Conservation (phyloP, 2,329 filamentous ascomycete species). For the Ascochyta rabiei region DNA sequence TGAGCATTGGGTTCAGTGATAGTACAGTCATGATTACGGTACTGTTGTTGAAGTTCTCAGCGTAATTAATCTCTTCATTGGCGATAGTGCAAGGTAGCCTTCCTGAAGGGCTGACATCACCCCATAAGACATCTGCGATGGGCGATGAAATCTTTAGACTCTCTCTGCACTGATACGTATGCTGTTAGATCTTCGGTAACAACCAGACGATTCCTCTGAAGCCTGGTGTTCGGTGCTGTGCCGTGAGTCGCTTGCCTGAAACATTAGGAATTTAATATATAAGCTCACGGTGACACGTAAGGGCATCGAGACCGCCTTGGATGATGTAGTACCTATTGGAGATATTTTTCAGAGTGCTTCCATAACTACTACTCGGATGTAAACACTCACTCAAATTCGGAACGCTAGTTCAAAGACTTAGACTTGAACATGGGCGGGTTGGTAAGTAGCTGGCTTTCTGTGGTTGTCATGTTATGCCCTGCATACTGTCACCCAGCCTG, state of each 20-base stretch:
- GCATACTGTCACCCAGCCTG: no score
- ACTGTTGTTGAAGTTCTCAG: conserved; percentile 45
- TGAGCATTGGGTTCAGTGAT: conserved; percentile 47
- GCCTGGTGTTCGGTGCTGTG: conserved; percentile 47
- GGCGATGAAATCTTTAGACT: conserved; percentile 47
- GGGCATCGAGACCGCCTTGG: conserved; percentile 25
- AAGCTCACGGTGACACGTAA: conserved; percentile 51
- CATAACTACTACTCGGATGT: no score
- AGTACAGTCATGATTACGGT: conserved; percentile 35
- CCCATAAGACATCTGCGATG: conserved; percentile 70
- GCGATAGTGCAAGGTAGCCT: conserved; percentile 86
- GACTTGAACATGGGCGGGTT: no score
- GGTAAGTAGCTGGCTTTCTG: no score
- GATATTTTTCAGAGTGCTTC: conserved; percentile 55
- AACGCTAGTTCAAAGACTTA: no score
- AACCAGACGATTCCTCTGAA: conserved; percentile 49
- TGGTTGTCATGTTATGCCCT: no score
- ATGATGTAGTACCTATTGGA: conserved; percentile 48
- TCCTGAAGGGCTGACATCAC: conserved; percentile 76
- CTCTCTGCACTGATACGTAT: conserved; percentile 50
- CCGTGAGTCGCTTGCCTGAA: conserved; percentile 53
- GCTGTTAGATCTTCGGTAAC: conserved; percentile 50
- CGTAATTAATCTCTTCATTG: conserved; percentile 70
- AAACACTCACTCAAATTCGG: no score
- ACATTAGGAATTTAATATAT: conserved; percentile 64